Base-by-base conservation (phyloP, 345 rosid species). In the Eucalyptus sp. region DNA sequence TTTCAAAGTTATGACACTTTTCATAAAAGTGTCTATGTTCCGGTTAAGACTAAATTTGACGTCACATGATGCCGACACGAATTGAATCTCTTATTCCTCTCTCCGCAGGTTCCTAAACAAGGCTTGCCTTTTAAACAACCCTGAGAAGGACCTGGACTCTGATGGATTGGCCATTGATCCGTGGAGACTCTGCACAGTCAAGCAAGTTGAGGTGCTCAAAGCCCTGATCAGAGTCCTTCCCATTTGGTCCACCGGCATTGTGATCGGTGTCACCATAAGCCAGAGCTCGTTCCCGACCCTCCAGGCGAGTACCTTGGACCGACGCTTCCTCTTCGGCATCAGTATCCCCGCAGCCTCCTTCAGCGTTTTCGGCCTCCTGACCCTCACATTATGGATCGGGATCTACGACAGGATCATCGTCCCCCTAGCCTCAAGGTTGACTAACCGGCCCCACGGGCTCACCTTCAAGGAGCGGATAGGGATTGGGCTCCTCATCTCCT, bases 181-280 rank as follows among this genome's bases (percentile, higher is more conserved):
- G 50, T 91, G 93, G 93, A 89, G 52, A 20, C 94, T 93, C 13
- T 95, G 96, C 92, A 92, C 97, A 7, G 90, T 94, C 5, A 90
- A 81, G 87, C 92, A 94, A 91, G 96, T 95, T 17, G 97, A 95
- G 91, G 95, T 91, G 90, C 93, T 94, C 29, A 95, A 95, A 91
- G 91, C 93, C 79, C 8, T 95, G 58, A 91, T 94, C 71, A 95
- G 89, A 86, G 94, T 95, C 89, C 81, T 95, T 4, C 96, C 97
- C 25, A 88, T 95, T 8, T 94, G 96, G 97, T 93, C 95, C 18
- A 64, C 92, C 2, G 91, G 94, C 62, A 94, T 95, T 85, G 90
- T 92, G 86, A 68, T 93, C 11, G 92, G 93, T 3, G 94, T 87
- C 27, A 93, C 92, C 86, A 29, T 94, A 48, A 92, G 90, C 94